These are phyloP conservation scores for Fagus crenata DNA, from an alignment of 306 rosid genomes.

Conservation along the genomic window DNA sequence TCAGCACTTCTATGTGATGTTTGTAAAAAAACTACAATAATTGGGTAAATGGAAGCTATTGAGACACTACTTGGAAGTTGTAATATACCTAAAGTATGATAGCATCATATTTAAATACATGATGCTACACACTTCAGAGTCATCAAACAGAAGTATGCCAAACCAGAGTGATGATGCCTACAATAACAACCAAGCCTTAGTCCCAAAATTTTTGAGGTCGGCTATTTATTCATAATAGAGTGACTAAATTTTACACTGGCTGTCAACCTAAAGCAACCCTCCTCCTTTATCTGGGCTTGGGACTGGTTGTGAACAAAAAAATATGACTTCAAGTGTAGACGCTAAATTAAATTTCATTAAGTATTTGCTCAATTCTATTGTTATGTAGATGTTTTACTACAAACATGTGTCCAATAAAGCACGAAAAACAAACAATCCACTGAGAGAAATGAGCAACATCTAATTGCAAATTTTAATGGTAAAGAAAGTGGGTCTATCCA, in stretches of 20 bases:
- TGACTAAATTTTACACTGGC: no score
- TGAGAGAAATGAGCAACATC: slow-evolving; percentile 13
- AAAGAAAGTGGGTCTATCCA: background rate
- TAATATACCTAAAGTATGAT: background rate
- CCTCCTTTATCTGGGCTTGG: no score
- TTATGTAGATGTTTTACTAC: slow-evolving; percentile 8
- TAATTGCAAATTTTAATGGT: background rate
- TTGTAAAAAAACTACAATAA: background rate
- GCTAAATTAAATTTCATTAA: no score
- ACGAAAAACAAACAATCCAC: slow-evolving; percentile 10
- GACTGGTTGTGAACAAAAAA: no score
- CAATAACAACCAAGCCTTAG: background rate
- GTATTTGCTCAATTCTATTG: background rate
- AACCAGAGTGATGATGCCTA: background rate
- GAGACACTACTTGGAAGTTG: background rate
- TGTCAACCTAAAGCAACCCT: no score
- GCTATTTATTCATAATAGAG: no score
- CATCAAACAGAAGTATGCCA: background rate
- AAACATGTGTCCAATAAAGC: slow-evolving; percentile 10
- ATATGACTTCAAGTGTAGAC: no score
- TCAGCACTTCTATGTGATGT: background rate
- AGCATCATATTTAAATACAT: slow-evolving; percentile 3
- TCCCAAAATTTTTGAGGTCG: no score
- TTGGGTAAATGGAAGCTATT: background rate
- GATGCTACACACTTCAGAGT: background rate